Evolutionary conservation across 306 rosid species (phyloP).

Genomic region (Fragaria iinumae): DNA sequence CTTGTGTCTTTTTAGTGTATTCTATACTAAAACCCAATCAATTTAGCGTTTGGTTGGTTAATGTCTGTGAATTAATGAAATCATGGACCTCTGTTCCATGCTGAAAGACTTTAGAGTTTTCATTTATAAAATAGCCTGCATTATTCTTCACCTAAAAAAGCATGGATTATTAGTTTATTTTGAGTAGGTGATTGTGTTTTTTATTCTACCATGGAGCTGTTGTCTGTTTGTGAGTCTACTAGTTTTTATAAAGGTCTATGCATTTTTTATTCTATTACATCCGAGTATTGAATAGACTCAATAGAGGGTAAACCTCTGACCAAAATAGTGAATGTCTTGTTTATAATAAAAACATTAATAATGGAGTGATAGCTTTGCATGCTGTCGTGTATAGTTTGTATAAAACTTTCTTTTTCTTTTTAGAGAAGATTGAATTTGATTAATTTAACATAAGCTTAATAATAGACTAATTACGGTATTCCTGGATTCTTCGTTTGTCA

Average conservation of each 20-base stretch:
- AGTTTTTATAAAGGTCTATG: conserved; percentile 4
- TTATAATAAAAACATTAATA: conserved; percentile 11
- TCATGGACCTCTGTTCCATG: conserved; percentile 31
- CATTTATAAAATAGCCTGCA: background rate
- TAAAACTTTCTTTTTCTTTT: background rate
- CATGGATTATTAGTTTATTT: conserved; percentile 5
- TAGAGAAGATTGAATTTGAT: background rate
- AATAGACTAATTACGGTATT: background rate
- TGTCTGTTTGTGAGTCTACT: conserved; percentile 25
- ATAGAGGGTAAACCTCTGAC: conserved; percentile 28
- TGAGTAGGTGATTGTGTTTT: conserved; percentile 25
- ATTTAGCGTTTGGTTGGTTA: conserved; percentile 9
- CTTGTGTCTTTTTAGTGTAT: background rate
- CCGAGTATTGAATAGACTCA: conserved; percentile 3
- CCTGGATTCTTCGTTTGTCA: conserved; percentile 30
- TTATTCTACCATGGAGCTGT: conserved; percentile 34
- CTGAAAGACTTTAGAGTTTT: conserved; percentile 14
- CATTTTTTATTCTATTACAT: conserved; percentile 7
- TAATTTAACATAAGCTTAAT: conserved; percentile 1
- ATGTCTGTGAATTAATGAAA: conserved; percentile 16
- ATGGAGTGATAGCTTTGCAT: conserved; percentile 21
- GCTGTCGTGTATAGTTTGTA: conserved; percentile 14
- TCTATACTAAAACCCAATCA: background rate
- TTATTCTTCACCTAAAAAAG: conserved; percentile 3
- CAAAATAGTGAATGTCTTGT: conserved; percentile 30